Conservation (phyloP, 352 stramenopile species). For the Phytophthora quininea region DNA sequence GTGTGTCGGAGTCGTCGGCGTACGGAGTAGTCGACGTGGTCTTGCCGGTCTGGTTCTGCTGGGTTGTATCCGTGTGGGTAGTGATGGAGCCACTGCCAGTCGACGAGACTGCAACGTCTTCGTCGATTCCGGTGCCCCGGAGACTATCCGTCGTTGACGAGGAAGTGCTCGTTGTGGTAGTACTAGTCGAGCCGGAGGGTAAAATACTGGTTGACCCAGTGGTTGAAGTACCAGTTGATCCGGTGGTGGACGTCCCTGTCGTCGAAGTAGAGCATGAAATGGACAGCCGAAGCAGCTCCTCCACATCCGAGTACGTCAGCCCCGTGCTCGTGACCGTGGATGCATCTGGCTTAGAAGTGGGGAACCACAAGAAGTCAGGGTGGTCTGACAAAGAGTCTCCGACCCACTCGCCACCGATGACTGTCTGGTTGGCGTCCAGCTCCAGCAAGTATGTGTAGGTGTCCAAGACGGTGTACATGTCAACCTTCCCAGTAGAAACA, state of each 20-base stretch:
- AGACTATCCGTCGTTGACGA: conserved; percentile 3
- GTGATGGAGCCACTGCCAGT: background rate
- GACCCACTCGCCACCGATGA: conserved; percentile 52
- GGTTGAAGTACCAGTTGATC: conserved; percentile 2
- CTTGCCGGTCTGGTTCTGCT: conserved; percentile 1
- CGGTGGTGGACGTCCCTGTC: background rate
- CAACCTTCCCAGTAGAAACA: conserved; percentile 29
- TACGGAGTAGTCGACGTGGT: background rate
- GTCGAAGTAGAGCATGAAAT: conserved; percentile 19
- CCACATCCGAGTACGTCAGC: conserved; percentile 40
- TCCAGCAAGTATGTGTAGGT: conserved; percentile 48
- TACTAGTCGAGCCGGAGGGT: background rate
- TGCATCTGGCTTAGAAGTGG: conserved; percentile 32
- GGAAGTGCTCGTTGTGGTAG: background rate
- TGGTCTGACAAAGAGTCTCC: conserved; percentile 31
- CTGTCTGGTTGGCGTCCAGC: conserved; percentile 39
- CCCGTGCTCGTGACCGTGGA: conserved; percentile 32
- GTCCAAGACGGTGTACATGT: conserved; percentile 35
- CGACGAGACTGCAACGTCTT: conserved; percentile 6
- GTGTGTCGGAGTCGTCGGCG: background rate
- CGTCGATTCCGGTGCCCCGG: conserved; percentile 3
- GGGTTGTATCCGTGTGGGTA: conserved; percentile 9
- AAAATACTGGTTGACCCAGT: conserved; percentile 5
- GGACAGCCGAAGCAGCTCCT: conserved; percentile 31
- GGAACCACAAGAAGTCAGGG: conserved; percentile 48